phyloP scores from a whole-genome alignment of 352 stramenopile species.

The Pythium pyrilobum region DNA sequence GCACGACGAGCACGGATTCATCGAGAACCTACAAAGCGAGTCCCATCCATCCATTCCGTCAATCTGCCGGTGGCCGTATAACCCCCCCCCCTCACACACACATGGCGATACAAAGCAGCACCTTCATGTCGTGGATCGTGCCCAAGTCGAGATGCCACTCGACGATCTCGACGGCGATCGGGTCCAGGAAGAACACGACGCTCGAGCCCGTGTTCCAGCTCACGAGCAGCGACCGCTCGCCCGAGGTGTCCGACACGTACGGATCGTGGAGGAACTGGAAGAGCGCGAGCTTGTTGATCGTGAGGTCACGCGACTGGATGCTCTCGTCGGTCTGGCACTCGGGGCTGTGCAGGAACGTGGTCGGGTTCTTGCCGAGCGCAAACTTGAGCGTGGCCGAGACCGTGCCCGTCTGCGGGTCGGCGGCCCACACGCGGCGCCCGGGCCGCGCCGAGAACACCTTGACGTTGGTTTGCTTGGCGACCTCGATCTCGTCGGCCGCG shows the following conservation, averaged over 20 bases:
- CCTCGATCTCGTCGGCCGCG: conserved; percentile 28
- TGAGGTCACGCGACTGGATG: conserved; percentile 67
- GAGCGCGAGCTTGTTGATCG: conserved; percentile 71
- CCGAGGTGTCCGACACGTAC: conserved; percentile 33
- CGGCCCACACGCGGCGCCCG: conserved; percentile 77
- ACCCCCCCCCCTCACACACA: too few relatives aligned
- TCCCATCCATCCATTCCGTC: neutral
- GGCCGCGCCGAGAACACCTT: conserved; percentile 81
- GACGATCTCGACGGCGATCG: conserved; percentile 76
- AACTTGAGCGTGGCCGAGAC: conserved; percentile 86
- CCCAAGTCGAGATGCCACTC: conserved; percentile 86
- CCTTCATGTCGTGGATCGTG: conserved; percentile 82
- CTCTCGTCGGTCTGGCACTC: conserved; percentile 51
- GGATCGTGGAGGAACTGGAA: conserved; percentile 73
- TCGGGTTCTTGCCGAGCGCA: conserved; percentile 59
- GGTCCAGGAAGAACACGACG: conserved; percentile 80
- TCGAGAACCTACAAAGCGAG: conserved; percentile 53
- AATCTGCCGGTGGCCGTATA: too few relatives aligned
- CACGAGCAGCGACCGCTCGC: conserved; percentile 50
- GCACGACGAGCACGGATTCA: conserved; percentile 56
- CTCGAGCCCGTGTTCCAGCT: conserved; percentile 81
- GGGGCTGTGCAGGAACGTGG: conserved; percentile 49
- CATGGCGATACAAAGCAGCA: conserved; percentile 11
- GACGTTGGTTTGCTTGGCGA: conserved; percentile 28
- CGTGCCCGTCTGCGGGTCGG: conserved; percentile 63